A percentile compares a stretch with the other conserved stretches of the same genome.
These are phyloP conservation scores for Trichoderma semiorbis DNA, from an alignment of 2,329 filamentous ascomycete genomes.

Conservation along the genomic window DNA sequence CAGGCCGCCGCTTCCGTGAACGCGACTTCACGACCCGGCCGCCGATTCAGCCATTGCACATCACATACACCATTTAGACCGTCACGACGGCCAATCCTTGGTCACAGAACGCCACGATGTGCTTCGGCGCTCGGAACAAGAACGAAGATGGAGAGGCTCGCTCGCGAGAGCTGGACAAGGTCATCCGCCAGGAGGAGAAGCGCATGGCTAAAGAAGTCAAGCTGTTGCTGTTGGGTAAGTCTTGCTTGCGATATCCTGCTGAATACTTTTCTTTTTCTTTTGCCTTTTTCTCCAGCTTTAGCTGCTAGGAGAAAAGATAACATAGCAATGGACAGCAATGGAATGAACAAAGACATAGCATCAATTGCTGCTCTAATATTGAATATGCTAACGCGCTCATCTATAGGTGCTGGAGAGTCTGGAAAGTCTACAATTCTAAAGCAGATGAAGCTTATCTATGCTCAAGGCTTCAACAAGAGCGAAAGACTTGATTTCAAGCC, in stretches of 20 bases:
- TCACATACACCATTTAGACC: not conserved
- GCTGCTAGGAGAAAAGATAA: too few relatives aligned
- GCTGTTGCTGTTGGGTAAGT: conserved; percentile 79
- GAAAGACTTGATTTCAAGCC: conserved; percentile 72
- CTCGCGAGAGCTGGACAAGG: conserved; percentile 78
- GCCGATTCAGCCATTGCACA: not conserved
- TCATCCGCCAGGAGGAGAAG: conserved; percentile 85
- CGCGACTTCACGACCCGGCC: conserved; percentile 1
- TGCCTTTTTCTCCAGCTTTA: not conserved
- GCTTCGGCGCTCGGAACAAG: conserved; percentile 57
- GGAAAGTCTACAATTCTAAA: conserved; percentile 96
- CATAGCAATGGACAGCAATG: not conserved
- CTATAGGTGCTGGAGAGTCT: conserved; percentile 88
- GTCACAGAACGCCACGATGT: conserved; percentile 45
- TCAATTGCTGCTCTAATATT: conserved; percentile 68
- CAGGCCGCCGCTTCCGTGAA: not conserved
- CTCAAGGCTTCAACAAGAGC: conserved; percentile 91
- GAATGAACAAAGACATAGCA: not conserved
- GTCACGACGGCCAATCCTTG: not conserved
- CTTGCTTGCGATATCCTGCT: not conserved
- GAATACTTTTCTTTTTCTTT: not conserved
- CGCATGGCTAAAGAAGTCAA: conserved; percentile 84
- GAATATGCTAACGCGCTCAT: conserved; percentile 48
- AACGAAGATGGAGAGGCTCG: conserved; percentile 49
- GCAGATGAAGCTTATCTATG: conserved; percentile 99